Conservation (phyloP, 306 rosid species). For the Begonia masoniana region DNA sequence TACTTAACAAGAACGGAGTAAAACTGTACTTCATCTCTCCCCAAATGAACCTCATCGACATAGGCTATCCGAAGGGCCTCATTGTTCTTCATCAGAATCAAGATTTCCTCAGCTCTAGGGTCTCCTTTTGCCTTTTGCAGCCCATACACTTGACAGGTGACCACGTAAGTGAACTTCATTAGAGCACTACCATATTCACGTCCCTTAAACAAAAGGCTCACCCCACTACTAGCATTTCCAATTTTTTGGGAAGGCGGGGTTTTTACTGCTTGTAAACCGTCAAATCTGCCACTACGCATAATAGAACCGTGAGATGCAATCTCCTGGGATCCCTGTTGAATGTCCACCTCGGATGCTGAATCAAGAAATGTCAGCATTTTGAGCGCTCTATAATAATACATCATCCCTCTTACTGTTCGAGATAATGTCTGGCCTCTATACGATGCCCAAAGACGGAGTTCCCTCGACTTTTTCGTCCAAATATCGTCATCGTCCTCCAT, state of each 20-base stretch:
- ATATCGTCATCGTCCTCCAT: conserved; percentile 51
- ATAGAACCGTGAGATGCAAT: conserved; percentile 42
- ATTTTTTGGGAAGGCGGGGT: conserved; percentile 28
- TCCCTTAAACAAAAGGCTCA: conserved; percentile 45
- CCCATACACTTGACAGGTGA: conserved; percentile 85
- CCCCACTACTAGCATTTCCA: conserved; percentile 37
- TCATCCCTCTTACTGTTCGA: conserved; percentile 93
- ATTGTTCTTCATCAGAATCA: conserved; percentile 62
- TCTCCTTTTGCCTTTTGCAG: conserved; percentile 58
- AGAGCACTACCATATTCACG: conserved; percentile 62
- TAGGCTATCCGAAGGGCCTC: conserved; percentile 96
- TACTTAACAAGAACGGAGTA: conserved; percentile 89
- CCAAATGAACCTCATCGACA: conserved; percentile 63
- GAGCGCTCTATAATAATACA: conserved; percentile 87
- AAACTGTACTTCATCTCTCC: conserved; percentile 59
- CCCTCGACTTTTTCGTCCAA: conserved; percentile 38
- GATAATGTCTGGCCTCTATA: conserved; percentile 89
- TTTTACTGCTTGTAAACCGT: conserved; percentile 24
- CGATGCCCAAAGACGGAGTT: conserved; percentile 85
- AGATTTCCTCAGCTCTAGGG: conserved; percentile 72
- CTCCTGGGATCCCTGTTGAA: conserved; percentile 35
- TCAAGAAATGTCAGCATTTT: conserved; percentile 85
- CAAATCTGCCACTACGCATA: conserved; percentile 19
- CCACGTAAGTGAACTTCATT: conserved; percentile 87
- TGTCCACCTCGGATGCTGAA: conserved; percentile 63